Base-by-base conservation (phyloP, 345 rosid genomes). In the Gynandropsis gynandra region DNA sequence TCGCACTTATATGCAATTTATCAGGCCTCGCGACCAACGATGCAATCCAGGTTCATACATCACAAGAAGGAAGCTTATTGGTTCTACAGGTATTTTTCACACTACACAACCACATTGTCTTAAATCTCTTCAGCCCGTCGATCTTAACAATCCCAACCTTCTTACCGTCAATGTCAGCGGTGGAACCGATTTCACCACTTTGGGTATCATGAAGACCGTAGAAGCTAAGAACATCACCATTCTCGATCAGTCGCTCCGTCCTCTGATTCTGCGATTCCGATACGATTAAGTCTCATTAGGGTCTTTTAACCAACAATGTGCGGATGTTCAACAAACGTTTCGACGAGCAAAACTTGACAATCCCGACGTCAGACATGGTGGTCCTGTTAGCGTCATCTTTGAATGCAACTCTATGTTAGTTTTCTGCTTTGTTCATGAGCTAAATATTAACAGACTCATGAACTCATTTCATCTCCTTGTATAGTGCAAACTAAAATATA, bases 21-120 rank as follows among this genome's bases (percentile, higher is more conserved):
- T 81, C 95, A 41, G 40, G 60, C 82, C 16, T 67, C 95, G 9
- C 72, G 95, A 63, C 86, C 95, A 15, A 67, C 95, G 46, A 74
- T 83, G 10, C 89, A 81, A 72, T 89, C 86, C 7, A 74, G 95
- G 68, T 81, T 85, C 61, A 81, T 85, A 42, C 95, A 85, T 54
- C 89, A 85, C 78, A 85, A 85, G 73, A 79, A 74, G 50, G 95
- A 85, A 73, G 95, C 95, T 7, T 79, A 81, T 67, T 79, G 82
- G 95, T 85, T 85, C 67, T 85, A 85, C 58, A 74, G 95, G 53
- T 85, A 81, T 64, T 68, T 85, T 12, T 85, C 89, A 11, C 79
- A 81, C 42, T 85, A 42, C 81, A 85, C 60, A 89, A 85, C 74
- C 83, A 85, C 64, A 67, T 79, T 14, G 77, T 79, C 16, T 77